Base-by-base conservation (phyloP, 2,329 filamentous ascomycete species). In the Elsinoe necatrix region DNA sequence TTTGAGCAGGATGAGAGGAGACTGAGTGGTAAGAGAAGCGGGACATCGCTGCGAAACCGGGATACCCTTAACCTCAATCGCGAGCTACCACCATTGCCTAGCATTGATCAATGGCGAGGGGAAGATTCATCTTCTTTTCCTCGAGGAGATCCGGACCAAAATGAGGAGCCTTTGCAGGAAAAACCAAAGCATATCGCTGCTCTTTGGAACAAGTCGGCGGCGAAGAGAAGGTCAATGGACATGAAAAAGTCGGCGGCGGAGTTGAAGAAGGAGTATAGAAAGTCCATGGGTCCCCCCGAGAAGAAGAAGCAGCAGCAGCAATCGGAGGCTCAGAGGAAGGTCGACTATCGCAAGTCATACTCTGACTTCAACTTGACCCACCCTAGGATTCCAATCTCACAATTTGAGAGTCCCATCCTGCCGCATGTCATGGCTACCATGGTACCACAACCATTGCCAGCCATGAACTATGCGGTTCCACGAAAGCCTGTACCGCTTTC, bases 51-150 rank as follows among this genome's bases (percentile, higher is more conserved):
- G 14, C 43, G 42, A 9, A 56, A 56, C 31, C 54, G 54, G 27
- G 34, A 45, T 18, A 47, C 61, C 25, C 57, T 75, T 57, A 71
- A 77, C 55, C 65, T 77, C 29, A 77, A 77, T 61, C 65, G 74
- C 56, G 73, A 76, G 58, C 63, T 77, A 21, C 75, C 75, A 31
- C 75, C 75, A 3, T 60, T 77, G 9, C 75, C 75, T 5, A 71
- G 73, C 48, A 65, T 77, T 4, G 73, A 76, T 57, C 69, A 65
- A 31, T 71, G 68, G 67, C 66, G 68, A 39, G 59, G 56, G 8
- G 61, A 64, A 7, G 62, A 63, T 7, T 56, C 56, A 39, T 56
- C 57, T 21, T 25, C 56, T 9, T 48, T 59, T 18, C 8, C 39
- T n/a, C 29, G 16, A 21, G 12, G 8, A n/a, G 25, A 9, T 2